Evolutionary conservation across 768 basidiomycete species (phyloP).

Genomic region (Mycena metata): DNA sequence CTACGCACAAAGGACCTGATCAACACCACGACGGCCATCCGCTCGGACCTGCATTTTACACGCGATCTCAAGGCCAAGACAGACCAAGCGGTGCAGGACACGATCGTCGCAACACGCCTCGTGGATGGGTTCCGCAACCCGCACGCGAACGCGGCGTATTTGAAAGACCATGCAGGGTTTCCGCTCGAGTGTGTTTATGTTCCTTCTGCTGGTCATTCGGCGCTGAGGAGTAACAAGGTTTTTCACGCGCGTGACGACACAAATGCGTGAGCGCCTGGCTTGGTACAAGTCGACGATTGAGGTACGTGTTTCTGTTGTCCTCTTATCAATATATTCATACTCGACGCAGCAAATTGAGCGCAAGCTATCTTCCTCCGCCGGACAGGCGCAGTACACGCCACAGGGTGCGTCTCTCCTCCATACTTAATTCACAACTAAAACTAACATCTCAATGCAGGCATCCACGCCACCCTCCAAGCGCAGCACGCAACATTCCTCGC

Average conservation of each 20-base stretch:
- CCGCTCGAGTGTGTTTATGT: conserved; percentile 75
- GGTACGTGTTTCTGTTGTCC: conserved; percentile 52
- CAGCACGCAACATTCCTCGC: conserved; percentile 84
- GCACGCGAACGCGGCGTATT: conserved; percentile 75
- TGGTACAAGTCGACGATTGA: conserved; percentile 90
- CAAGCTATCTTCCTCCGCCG: conserved; percentile 77
- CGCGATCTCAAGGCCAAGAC: conserved; percentile 81
- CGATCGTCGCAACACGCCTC: conserved; percentile 80
- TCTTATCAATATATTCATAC: background rate
- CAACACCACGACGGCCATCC: conserved; percentile 71
- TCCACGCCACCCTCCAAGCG: conserved; percentile 81
- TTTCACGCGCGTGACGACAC: conserved; percentile 77
- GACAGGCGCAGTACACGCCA: conserved; percentile 76
- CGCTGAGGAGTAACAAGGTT: conserved; percentile 57
- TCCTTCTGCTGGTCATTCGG: background rate
- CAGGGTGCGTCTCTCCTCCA: conserved; percentile 65
- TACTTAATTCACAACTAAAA: background rate
- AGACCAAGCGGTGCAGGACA: conserved; percentile 85
- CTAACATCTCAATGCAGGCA: conserved; percentile 56
- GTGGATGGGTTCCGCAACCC: conserved; percentile 85
- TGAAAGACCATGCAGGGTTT: conserved; percentile 86
- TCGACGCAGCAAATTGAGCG: conserved; percentile 81
- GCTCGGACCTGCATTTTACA: conserved; percentile 74
- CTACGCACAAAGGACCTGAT: conserved; percentile 68
- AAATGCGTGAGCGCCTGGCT: conserved; percentile 77